phyloP scores from a whole-genome alignment of 1,284 basidiomycete genomes.

The Athelia psychrophila region DNA sequence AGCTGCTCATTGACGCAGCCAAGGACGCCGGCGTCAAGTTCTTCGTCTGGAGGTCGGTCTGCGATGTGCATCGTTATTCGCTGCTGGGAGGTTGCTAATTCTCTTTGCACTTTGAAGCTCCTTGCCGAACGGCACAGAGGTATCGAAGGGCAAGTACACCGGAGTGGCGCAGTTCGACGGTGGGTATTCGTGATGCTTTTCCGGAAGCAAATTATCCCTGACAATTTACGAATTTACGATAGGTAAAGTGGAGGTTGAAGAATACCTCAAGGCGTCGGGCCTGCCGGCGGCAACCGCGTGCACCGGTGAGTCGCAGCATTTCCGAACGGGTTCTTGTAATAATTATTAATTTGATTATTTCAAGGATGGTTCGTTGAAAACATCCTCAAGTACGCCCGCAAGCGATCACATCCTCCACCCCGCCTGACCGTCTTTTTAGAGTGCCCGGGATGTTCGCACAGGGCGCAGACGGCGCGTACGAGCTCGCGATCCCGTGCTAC shows the following conservation, averaged over 20 bases:
- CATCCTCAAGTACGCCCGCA: constrained; percentile 19
- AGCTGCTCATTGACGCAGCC: constrained; percentile 32
- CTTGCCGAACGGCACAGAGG: constrained; percentile 16
- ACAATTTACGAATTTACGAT: background rate
- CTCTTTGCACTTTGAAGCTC: constrained; percentile 18
- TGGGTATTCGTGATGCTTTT: constrained; percentile 9
- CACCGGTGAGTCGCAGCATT: too few relatives aligned
- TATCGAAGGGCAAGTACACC: constrained; percentile 22
- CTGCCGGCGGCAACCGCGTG: constrained; percentile 24
- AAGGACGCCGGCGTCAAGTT: constrained; percentile 28
- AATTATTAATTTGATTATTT: too few relatives aligned
- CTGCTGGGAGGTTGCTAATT: too few relatives aligned
- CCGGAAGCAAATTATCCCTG: constrained; percentile 10
- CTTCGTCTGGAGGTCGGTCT: constrained; percentile 30
- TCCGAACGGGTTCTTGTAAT: too few relatives aligned
- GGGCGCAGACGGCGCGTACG: constrained; percentile 10
- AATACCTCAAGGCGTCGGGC: constrained; percentile 20
- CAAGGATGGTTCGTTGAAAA: constrained; percentile 28
- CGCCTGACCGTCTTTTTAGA: background rate
- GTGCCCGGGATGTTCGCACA: constrained; percentile 8
- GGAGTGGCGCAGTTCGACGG: constrained; percentile 17
- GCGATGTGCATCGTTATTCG: too few relatives aligned
- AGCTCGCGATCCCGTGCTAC: constrained; percentile 19
- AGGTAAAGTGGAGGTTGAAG: constrained; percentile 28
- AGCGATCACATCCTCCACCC: background rate